Base-by-base conservation (phyloP, 768 basidiomycete species). In the Macrolepiota albuminosa region DNA sequence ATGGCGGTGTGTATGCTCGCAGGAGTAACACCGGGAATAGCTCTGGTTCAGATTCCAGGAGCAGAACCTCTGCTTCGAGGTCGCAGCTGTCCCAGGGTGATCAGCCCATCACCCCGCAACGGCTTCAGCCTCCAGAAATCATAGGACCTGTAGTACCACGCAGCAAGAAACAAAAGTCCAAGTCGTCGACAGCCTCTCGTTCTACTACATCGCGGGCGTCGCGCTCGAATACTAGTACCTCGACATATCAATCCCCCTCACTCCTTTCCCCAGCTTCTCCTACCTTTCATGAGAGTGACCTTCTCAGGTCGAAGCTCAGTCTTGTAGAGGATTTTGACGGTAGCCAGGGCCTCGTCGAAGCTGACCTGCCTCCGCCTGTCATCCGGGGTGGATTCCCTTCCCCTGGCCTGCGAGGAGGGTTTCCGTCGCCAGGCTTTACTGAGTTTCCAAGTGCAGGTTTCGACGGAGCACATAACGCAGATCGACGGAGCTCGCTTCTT, bases 31-130 rank as follows among this genome's bases (percentile, higher is more conserved):
- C 16, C 39, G 69, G 66, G 4, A 70, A 67, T 29, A 64, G 70
- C 10, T 75, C 77, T 36, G 81, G 79, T 29, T 88, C 87, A 0
- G 83, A 85, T 59, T 85, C 84, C 4, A 82, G 79, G 39, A 87
- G 85, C 4, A 79, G 82, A 36, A 87, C 86, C 0, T 85, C 86
- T 4, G 69, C 81, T 4, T 84, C 83, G 37, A 64, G 68, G 51
- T 65, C 62, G 45, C 62, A 60, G 48, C 52, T 60, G 53, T 63
- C 59, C 51, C 59, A 65, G 39, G 56, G 47, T 31, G 61, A 61
- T 46, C 54, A 58, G 6, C 46, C 51, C 36, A 16, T 40, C 11
- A 36, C 55, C 47, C 58, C 59, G 29, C 40, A 43, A 11, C 29
- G 18, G 18, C 40, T 42, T 31, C 55, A 55, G 36, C 56, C 42